Conservation (phyloP, 768 basidiomycete species). For the Suillus decipiens region DNA sequence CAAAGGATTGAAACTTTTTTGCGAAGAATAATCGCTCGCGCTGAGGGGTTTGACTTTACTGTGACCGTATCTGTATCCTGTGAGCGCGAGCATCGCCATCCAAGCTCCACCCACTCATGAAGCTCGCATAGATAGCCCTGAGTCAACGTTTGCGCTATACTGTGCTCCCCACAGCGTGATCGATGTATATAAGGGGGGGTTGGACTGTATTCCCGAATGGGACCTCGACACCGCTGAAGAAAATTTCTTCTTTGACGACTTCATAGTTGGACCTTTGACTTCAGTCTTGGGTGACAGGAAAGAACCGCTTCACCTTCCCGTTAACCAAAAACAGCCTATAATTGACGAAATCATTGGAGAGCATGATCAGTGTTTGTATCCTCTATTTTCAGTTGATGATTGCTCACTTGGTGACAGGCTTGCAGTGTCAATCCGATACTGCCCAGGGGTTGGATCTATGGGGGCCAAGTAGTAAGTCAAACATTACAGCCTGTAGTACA, state of each 20-base stretch:
- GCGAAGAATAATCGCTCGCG: constrained; percentile 13
- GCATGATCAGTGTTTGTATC: constrained; percentile 26
- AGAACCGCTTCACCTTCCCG: background rate
- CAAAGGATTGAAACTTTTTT: constrained; percentile 23
- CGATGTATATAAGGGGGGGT: background rate
- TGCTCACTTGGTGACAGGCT: constrained; percentile 13
- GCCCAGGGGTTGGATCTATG: constrained; percentile 21
- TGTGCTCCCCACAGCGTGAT: background rate
- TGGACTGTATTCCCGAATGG: background rate
- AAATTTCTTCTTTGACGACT: background rate
- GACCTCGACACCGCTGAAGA: background rate
- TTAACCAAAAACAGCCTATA: constrained; percentile 19
- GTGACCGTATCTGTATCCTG: background rate
- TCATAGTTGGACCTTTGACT: background rate
- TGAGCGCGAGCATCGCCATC: background rate
- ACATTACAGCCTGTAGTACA: background rate
- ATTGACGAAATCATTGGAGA: constrained; percentile 19
- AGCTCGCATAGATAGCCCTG: background rate
- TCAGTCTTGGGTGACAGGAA: background rate
- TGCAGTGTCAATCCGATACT: constrained; percentile 17
- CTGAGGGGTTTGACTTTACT: background rate
- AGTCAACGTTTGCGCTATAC: background rate
- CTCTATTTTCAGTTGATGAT: background rate
- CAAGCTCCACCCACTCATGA: background rate
- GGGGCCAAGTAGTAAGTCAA: constrained; percentile 30